These are phyloP conservation scores for Ascochyta fabae DNA, from an alignment of 2,329 filamentous ascomycete species.

Conservation along the genomic window DNA sequence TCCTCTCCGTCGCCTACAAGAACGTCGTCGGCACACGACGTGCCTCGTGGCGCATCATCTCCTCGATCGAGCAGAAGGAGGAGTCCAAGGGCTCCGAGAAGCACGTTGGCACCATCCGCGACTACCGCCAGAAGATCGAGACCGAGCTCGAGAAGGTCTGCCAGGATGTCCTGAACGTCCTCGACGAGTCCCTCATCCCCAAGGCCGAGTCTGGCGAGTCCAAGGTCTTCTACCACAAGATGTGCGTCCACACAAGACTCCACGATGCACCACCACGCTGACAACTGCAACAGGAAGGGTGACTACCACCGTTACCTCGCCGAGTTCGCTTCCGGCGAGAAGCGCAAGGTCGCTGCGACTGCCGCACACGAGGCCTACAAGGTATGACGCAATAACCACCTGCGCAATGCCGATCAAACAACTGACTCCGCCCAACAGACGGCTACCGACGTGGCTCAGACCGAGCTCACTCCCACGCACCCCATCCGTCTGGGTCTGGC, in stretches of 20 bases:
- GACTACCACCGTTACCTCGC: conserved; percentile 96
- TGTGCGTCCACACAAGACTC: conserved; percentile 66
- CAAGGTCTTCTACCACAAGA: conserved; percentile 99
- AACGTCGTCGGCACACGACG: conserved; percentile 98
- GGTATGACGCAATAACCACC: conserved; percentile 63
- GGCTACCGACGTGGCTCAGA: conserved; percentile 97
- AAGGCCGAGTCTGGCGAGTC: conserved; percentile 96
- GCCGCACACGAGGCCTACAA: conserved; percentile 96
- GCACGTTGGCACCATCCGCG: conserved; percentile 91
- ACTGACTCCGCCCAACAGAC: conserved; percentile 63
- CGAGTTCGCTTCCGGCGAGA: conserved; percentile 91
- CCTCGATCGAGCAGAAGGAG: conserved; percentile 99
- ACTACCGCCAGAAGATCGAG: conserved; percentile 99
- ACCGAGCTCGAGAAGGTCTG: conserved; percentile 96
- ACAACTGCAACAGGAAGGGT: conserved; percentile 74
- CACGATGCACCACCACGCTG: conserved; percentile 19
- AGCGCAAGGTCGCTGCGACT: conserved; percentile 86
- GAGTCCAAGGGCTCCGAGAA: conserved; percentile 97
- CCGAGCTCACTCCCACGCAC: conserved; percentile 95
- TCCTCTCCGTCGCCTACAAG: conserved; percentile 99
- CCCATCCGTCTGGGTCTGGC: conserved; percentile 97
- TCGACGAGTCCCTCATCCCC: conserved; percentile 92
- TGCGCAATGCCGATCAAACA: conserved; percentile 20
- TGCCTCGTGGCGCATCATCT: conserved; percentile 99
- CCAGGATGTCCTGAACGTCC: conserved; percentile 94